Conservation (phyloP, 257 asterid genomes). For the Solanum virginianum region DNA sequence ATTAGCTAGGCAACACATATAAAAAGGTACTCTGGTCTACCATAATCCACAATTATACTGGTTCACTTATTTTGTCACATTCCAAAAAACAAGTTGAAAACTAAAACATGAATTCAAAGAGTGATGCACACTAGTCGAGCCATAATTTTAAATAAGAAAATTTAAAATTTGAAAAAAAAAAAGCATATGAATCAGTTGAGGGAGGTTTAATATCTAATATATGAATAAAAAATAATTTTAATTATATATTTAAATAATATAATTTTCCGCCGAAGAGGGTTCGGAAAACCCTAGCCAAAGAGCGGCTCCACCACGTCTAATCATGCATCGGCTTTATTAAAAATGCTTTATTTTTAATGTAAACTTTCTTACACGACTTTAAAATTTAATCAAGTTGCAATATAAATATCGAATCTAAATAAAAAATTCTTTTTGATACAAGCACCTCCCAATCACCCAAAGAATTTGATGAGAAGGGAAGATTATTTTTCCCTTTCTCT, state of each 20-base stretch:
- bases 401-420: too few species aligned
- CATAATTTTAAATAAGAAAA: too few species aligned
- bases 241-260: too few species aligned
- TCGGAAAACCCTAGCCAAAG: too few species aligned
- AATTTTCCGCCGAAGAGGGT: too few species aligned
- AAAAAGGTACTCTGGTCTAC: not conserved
- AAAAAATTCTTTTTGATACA: not conserved
- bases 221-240: too few species aligned
- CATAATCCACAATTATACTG: not conserved
- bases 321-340: too few species aligned
- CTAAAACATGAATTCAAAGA: not conserved
- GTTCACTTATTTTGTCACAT: not conserved
- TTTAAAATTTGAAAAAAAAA: too few species aligned
- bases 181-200: too few species aligned
- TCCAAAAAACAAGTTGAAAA: not conserved
- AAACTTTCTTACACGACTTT: rapidly evolving
- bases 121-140: too few species aligned
- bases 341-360: not conserved
- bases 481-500: not conserved
- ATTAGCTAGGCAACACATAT: not conserved
- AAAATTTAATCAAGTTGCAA: not conserved
- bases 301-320: too few species aligned
- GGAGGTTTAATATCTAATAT: too few species aligned
- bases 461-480: constrained; percentile 9
- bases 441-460: constrained; percentile 11